A percentile compares a stretch with the other conserved stretches of the same genome.
Conservation (phyloP, 768 basidiomycete genomes). For the Podaxis rugospora region DNA sequence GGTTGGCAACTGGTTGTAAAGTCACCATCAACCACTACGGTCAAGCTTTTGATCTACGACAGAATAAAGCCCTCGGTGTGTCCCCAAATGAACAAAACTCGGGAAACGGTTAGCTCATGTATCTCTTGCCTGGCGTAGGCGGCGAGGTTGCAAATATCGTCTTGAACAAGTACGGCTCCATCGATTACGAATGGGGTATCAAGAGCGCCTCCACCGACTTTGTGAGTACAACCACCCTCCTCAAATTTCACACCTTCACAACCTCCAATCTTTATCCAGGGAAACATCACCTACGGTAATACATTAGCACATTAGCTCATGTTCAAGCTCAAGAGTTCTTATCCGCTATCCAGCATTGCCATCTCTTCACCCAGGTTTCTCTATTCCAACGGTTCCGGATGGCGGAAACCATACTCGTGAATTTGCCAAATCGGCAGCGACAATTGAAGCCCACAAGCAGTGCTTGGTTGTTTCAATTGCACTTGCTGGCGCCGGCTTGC, state of each 20-base stretch:
- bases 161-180: conserved; percentile 53
- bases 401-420: conserved; percentile 78
- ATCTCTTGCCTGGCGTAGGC: conserved; percentile 34
- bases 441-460: conserved; percentile 57
- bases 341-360: conserved; percentile 42
- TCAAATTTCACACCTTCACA: background rate
- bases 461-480: conserved; percentile 66
- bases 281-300: conserved; percentile 72
- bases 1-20: conserved; percentile 60
- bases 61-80: conserved; percentile 61
- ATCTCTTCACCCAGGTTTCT: conserved; percentile 70
- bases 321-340: background rate
- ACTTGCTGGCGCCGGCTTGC: conserved; percentile 64
- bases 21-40: conserved; percentile 34
- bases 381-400: conserved; percentile 66
- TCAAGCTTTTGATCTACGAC: conserved; percentile 53
- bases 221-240: conserved; percentile 36
- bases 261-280: conserved; percentile 32
- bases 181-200: conserved; percentile 68
- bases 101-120: background rate
- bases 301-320: background rate
- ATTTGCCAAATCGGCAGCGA: conserved; percentile 63
- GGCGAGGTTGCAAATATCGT: conserved; percentile 61
- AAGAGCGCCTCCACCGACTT: conserved; percentile 77
- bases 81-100: background rate